A percentile compares a stretch with the other conserved stretches of the same genome.
Evolutionary conservation across 345 rosid genomes (phyloP).

Genomic region (Jatropha curcas): DNA sequence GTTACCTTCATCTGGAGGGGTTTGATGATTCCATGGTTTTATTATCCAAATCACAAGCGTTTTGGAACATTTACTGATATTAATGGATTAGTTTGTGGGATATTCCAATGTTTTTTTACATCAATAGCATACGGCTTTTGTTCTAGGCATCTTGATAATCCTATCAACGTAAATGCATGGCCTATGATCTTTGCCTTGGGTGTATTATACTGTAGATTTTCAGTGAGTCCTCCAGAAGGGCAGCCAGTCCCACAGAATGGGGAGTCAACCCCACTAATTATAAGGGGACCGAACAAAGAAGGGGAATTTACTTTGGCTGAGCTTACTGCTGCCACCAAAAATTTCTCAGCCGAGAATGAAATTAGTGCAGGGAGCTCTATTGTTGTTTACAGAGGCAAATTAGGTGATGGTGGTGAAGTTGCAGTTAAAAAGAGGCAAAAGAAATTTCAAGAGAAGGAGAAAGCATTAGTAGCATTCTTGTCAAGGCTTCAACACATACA

Average conservation of each 20-base stretch:
- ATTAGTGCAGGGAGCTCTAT: conserved; percentile 92
- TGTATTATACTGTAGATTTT: not conserved
- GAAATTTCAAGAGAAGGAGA: conserved; percentile 89
- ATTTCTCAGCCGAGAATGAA: conserved; percentile 73
- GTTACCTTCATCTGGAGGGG: no score
- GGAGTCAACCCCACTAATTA: no score
- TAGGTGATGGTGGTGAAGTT: conserved; percentile 74
- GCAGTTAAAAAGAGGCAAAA: conserved; percentile 91
- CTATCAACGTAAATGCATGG: not conserved
- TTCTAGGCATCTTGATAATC: no score
- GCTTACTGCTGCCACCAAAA: conserved; percentile 73
- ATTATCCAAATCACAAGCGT: no score
- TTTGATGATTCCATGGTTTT: no score
- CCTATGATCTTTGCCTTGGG: not conserved
- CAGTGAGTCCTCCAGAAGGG: not conserved
- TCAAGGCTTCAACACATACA: no score
- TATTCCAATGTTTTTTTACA: no score
- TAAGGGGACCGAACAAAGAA: conserved; percentile 20
- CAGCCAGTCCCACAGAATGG: no score
- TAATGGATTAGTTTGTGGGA: no score
- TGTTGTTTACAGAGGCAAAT: conserved; percentile 71
- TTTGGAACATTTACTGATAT: no score
- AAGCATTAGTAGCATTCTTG: conserved; percentile 80
- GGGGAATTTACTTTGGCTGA: conserved; percentile 57
- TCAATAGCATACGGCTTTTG: no score